Evolutionary conservation across 768 basidiomycete species (phyloP), one percentile per base, ranked within the genome.

Genomic region (Naematelia aurantialba): DNA sequence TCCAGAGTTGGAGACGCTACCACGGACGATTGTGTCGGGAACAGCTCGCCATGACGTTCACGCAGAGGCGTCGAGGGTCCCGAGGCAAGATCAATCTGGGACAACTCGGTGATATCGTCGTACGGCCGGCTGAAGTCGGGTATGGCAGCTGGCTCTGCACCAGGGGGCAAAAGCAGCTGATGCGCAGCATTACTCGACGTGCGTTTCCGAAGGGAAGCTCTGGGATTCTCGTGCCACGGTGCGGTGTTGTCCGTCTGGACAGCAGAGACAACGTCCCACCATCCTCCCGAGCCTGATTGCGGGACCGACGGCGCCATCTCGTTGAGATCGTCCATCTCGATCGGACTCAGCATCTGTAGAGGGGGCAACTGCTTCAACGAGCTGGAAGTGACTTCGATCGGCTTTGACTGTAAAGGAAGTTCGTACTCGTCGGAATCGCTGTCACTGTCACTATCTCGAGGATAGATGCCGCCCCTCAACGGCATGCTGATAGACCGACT

Each of bases 231-330:
- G 24, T 61, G 44, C 70, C 70, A 70, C 0, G 71, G 71, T 17
- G 62, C 58, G 10, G 66, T 56, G 21, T 50, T 55, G 17, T 65
- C 54, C 13, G 57, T 52, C 10, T 65, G 52, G n/a, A 73, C 63
- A 5, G 68, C 68, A 0, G 71, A 73, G 14, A 73, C 66, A 4
- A 73, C 62, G 65, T 73, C 71, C 71, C 71, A 73, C 71, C 71
- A 73, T 2, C 71, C 71, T 3, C 58, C 56, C 11, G 52, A 51
- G 21, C 21, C 30, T 4, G 52, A 52, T 39, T 39, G 34, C 34
- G 34, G 8, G 8, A 17, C 34, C 34, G 34, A 39, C 8, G 55
- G 55, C 48, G 27, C 19, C 34, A 17, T 24, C 52, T 52, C 52
- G 34, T 52, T 29, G 14, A 27, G 30, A 21, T 50, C 59, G 21